Percentiles rank a stretch among this genome's conserved stretches.
These are phyloP conservation scores for Massariosphaeria phaeospora DNA, from an alignment of 495 filamentous ascomycete species.

Conservation along the genomic window DNA sequence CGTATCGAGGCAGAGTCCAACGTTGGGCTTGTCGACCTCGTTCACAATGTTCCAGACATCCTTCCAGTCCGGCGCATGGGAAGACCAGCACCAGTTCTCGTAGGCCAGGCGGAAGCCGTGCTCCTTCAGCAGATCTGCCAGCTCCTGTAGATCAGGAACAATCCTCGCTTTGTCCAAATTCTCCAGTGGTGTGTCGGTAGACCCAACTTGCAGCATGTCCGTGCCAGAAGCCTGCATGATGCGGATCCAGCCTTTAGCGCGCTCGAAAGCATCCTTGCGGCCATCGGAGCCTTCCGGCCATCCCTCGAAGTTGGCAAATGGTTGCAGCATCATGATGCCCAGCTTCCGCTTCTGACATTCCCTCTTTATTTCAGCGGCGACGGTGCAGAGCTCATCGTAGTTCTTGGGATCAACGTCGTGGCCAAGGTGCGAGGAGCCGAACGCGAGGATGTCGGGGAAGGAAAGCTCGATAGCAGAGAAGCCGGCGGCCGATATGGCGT, in stretches of 20 bases:
- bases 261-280: slow-evolving; percentile 59
- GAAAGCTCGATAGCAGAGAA: slow-evolving; percentile 70
- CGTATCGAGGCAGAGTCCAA: slow-evolving; percentile 76
- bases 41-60: slow-evolving; percentile 63
- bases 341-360: slow-evolving; percentile 52
- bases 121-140: slow-evolving; percentile 59
- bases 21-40: slow-evolving; percentile 56
- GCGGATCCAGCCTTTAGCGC: slow-evolving; percentile 63
- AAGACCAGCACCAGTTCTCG: slow-evolving; percentile 84
- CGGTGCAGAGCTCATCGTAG: slow-evolving; percentile 51
- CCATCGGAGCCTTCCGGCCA: slow-evolving; percentile 57
- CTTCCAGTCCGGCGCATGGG: slow-evolving; percentile 63
- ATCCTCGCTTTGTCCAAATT: slow-evolving; percentile 52
- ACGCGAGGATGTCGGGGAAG: slow-evolving; percentile 68
- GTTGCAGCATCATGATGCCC: slow-evolving; percentile 68
- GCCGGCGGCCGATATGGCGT: slow-evolving; percentile 60
- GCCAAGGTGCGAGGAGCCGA: slow-evolving; percentile 50
- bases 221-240: slow-evolving; percentile 68
- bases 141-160: slow-evolving; percentile 56
- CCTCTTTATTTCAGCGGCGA: slow-evolving; percentile 49
- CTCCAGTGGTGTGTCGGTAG: slow-evolving; percentile 53
- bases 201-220: slow-evolving; percentile 73
- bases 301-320: slow-evolving; percentile 76
- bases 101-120: slow-evolving; percentile 62
- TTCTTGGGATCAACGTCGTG: slow-evolving; percentile 51